Percentiles rank a stretch among this genome's conserved stretches.
Evolutionary conservation across 1,139 yeast genomes (phyloP).

Genomic region (Zhuliangozyma blackwelliae): DNA sequence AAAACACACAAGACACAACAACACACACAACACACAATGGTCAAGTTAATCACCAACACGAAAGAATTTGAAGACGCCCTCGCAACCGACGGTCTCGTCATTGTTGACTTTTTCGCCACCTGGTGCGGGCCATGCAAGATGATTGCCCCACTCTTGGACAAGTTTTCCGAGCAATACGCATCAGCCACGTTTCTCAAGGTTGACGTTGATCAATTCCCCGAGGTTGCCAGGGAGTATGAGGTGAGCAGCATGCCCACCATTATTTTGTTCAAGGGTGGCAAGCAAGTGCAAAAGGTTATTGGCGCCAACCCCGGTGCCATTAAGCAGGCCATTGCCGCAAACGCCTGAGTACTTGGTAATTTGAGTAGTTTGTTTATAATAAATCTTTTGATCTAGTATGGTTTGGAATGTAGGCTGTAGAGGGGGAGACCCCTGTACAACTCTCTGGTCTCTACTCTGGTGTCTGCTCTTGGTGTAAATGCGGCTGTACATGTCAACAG

Average conservation of each 20-base stretch:
- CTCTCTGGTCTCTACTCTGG: neutral
- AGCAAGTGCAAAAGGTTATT: constrained; percentile 66
- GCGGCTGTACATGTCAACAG: too few species aligned
- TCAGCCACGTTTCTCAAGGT: constrained; percentile 73
- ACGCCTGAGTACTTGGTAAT: constrained; percentile 31
- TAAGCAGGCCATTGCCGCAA: constrained; percentile 60
- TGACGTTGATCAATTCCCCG: constrained; percentile 76
- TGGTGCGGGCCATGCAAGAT: constrained; percentile 97
- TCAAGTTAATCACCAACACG: constrained; percentile 35
- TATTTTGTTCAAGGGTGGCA: constrained; percentile 71
- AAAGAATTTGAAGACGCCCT: constrained; percentile 64
- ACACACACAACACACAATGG: constrained; percentile 27
- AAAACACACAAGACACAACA: neutral
- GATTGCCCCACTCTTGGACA: constrained; percentile 73
- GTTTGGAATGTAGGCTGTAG: neutral
- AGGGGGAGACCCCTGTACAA: neutral
- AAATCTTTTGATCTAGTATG: neutral
- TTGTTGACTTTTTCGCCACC: constrained; percentile 80
- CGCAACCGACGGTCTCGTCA: constrained; percentile 55
- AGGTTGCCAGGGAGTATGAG: constrained; percentile 69
- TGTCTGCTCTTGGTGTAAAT: neutral
- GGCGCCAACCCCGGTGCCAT: constrained; percentile 87
- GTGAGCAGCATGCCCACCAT: constrained; percentile 90
- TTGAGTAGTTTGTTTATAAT: neutral
- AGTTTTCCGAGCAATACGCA: constrained; percentile 43